Conservation (phyloP, 2,329 filamentous ascomycete genomes). For the Botrytis galanthina region DNA sequence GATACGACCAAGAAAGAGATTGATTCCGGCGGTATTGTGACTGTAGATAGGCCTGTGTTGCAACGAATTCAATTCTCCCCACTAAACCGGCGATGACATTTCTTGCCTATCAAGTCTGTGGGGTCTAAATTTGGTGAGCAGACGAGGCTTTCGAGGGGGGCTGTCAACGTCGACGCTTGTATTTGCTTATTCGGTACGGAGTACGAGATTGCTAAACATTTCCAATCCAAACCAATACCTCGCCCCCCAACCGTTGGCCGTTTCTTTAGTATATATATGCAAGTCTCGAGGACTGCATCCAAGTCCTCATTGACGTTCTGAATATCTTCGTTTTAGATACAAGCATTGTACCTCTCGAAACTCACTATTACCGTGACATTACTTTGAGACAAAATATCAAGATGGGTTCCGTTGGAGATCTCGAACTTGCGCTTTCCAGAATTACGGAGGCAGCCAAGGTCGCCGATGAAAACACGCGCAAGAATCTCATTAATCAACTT, state of each 20-base stretch:
- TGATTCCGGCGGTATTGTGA: neutral
- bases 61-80: neutral
- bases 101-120: neutral
- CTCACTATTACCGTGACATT: neutral
- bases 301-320: neutral
- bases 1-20: neutral
- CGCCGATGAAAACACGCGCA: constrained; percentile 1
- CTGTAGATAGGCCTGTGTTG: neutral
- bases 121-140: neutral
- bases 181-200: neutral
- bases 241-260: neutral
- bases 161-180: neutral
- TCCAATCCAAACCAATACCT: neutral
- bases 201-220: neutral
- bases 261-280: neutral
- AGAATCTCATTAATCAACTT: neutral
- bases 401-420: neutral
- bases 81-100: too few species aligned
- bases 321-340: neutral
- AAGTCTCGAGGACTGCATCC: neutral
- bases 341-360: neutral
- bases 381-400: neutral
- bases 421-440: neutral
- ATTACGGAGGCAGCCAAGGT: neutral
- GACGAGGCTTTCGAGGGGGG: neutral